phyloP scores from a whole-genome alignment of 768 basidiomycete species.

The Stropharia rugosoannulata region DNA sequence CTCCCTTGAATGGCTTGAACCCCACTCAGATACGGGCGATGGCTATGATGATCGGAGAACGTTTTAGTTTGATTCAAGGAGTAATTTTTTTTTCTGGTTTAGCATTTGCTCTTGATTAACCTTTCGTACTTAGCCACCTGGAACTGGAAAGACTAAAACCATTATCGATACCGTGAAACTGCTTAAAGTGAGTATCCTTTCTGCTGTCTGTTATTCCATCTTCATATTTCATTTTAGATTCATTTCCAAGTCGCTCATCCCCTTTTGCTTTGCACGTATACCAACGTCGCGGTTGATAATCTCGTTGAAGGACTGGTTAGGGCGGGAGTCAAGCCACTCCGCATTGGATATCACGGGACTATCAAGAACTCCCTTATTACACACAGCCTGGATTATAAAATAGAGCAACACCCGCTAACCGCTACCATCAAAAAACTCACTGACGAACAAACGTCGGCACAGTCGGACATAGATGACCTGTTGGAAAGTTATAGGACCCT shows the following conservation, averaged over 20 bases:
- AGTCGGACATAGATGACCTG: slow-evolving; percentile 15
- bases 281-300: slow-evolving; percentile 92
- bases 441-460: slow-evolving; percentile 31
- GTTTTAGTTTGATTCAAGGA: slow-evolving; percentile 83
- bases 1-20: slow-evolving; percentile 63
- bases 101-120: slow-evolving; percentile 1
- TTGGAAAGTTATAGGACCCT: slow-evolving; percentile 15
- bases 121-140: slow-evolving; percentile 63
- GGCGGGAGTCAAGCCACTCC: slow-evolving; percentile 68
- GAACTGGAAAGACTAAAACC: slow-evolving; percentile 91
- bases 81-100: slow-evolving; percentile 34
- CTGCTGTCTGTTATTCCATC: neutral
- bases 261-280: slow-evolving; percentile 90
- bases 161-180: slow-evolving; percentile 83
- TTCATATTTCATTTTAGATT: slow-evolving; percentile 33
- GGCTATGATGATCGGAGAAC: slow-evolving; percentile 82
- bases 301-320: slow-evolving; percentile 72
- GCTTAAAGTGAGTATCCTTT: slow-evolving; percentile 54
- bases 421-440: slow-evolving; percentile 39
- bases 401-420: slow-evolving; percentile 59
- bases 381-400: slow-evolving; percentile 63
- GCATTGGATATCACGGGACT: slow-evolving; percentile 66
- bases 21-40: slow-evolving; percentile 77
- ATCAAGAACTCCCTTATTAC: slow-evolving; percentile 54
- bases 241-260: slow-evolving; percentile 85